Base-by-base conservation (phyloP, 306 rosid genomes). In the Parietaria judaica region DNA sequence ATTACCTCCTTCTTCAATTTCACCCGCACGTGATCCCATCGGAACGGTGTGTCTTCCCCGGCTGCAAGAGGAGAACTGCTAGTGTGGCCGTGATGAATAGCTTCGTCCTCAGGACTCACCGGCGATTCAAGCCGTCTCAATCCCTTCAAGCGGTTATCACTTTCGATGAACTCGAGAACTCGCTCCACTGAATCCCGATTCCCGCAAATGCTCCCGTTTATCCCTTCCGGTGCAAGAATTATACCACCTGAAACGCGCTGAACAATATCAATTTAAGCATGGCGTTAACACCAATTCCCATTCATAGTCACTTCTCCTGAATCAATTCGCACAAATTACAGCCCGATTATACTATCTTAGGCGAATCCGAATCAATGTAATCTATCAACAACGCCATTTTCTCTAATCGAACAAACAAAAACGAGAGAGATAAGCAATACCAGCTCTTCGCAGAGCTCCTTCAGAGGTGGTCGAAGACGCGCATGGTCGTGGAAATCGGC, bases 11-110 rank as follows among this genome's bases (percentile, higher is more conserved):
- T 91, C 83, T 91, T 92, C 84, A 92, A 71, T 76, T 88, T 92
- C 80, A 92, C 92, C 74, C 98, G 82, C 76, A 92, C 96, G 69
- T 92, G 95, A 70, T 92, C 96, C 98, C 96, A 92, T 57, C 96
- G 75, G 58, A 92, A 92, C 56, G 98, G 98, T 3, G 72, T 81
- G 65, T 88, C 96, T 66, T 92, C 96, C 70, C 95, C 94, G 0
- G 96, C 92, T 8, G 98, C 92, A 70, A 88, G 96, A 72, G 98
- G 98, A 66, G 96, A 83, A 63, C 81, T 76, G 50, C 81, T 66
- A 51, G 76, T 69, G 55, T 87, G 97, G 11, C 96, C 95, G 62
- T 83, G 89, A 72, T 87, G 97, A 52, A 91, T 80, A 55, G 95
- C 97, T 75, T 91, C 97, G 41, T 91, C 92, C 84, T 87, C 98